phyloP scores from a whole-genome alignment of 2,329 filamentous ascomycete species.

The Botryotinia convoluta region DNA sequence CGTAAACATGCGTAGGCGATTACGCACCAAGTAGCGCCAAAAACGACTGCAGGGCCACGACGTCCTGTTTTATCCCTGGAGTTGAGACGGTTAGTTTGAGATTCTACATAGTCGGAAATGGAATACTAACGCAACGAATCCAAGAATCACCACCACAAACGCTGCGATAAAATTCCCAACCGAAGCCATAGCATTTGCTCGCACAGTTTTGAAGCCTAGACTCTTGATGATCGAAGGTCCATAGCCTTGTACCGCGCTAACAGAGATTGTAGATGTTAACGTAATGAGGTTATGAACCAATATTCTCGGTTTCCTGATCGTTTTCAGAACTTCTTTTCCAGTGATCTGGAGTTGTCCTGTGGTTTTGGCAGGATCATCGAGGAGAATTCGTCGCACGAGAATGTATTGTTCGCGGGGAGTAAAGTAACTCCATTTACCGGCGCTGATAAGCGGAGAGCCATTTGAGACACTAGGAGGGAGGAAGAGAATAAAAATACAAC shows the following conservation, averaged over 20 bases:
- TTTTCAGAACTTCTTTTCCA: neutral
- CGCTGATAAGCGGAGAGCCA: neutral
- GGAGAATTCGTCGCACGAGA: neutral
- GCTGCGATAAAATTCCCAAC: neutral
- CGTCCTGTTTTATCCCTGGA: neutral
- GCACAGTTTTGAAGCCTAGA: neutral
- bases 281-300: neutral
- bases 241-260: neutral
- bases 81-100: neutral
- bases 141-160: neutral
- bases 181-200: neutral
- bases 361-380: neutral
- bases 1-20: neutral
- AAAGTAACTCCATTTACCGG: neutral
- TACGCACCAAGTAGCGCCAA: neutral
- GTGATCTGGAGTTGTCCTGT: neutral
- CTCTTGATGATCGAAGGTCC: neutral
- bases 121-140: neutral
- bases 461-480: neutral
- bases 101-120: fast-evolving
- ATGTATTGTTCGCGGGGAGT: neutral
- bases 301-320: neutral
- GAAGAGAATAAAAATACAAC: neutral
- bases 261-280: neutral
- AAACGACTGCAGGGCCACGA: neutral